Conservation (phyloP, 768 basidiomycete genomes). For the Dacryopinax primogenitus region DNA sequence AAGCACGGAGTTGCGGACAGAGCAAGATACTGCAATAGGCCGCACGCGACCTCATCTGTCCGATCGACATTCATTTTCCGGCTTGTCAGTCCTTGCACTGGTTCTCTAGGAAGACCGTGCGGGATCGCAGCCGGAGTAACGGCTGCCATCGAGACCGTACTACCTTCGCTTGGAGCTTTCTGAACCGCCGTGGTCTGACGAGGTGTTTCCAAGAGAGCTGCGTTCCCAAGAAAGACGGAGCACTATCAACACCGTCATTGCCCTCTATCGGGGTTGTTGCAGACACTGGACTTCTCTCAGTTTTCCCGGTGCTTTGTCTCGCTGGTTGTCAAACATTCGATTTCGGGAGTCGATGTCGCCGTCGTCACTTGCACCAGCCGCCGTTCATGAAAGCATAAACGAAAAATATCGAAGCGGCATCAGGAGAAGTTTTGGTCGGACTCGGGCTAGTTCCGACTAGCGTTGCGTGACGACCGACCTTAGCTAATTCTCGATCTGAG, state of each 20-base stretch:
- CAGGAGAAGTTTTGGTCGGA: background rate
- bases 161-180: background rate
- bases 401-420: background rate
- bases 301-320: background rate
- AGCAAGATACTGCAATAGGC: background rate
- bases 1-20: background rate
- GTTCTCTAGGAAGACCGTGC: background rate
- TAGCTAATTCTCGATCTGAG: background rate
- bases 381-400: background rate
- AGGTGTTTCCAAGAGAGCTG: background rate
- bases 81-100: background rate
- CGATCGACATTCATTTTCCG: background rate
- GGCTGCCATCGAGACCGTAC: background rate
- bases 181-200: background rate
- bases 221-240: background rate
- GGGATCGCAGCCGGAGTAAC: background rate
- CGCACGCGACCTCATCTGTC: background rate
- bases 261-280: background rate
- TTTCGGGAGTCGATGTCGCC: background rate
- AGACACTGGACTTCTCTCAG: too few species aligned
- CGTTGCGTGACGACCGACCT: background rate
- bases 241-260: background rate
- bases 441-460: conserved; percentile 1
- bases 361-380: background rate
- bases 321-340: background rate